Evolutionary conservation across 805 yeast species (phyloP).

Genomic region (Blastobotrys peoriensis): DNA sequence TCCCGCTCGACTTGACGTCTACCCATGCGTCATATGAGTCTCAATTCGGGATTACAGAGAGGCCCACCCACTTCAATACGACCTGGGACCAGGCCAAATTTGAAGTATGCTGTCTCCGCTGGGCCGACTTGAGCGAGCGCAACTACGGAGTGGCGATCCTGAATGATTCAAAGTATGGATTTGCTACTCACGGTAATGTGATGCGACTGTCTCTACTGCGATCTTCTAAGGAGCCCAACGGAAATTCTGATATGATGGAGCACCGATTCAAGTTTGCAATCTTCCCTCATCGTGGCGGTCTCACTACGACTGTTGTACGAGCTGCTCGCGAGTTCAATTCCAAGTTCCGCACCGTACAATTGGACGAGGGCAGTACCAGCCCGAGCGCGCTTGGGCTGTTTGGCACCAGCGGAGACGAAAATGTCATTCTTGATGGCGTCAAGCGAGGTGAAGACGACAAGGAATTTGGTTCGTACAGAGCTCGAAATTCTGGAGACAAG

Average conservation of each 20-base stretch:
- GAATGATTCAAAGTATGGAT: conserved; percentile 74
- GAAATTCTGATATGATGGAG: conserved; percentile 73
- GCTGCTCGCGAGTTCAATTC: conserved; percentile 62
- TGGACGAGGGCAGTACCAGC: conserved; percentile 19
- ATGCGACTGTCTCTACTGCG: conserved; percentile 71
- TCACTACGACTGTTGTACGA: conserved; percentile 53
- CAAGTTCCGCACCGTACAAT: conserved; percentile 10
- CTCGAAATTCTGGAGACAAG: conserved; percentile 38
- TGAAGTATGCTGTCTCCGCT: conserved; percentile 79
- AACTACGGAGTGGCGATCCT: conserved; percentile 70
- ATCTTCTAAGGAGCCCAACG: conserved; percentile 83
- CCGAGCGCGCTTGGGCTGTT: too few relatives aligned
- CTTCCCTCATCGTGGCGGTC: conserved; percentile 58
- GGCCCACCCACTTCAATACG: conserved; percentile 82
- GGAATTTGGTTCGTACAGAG: conserved; percentile 40
- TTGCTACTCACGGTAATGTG: conserved; percentile 70
- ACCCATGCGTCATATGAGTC: conserved; percentile 74
- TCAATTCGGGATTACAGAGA: conserved; percentile 71
- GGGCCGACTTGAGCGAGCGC: conserved; percentile 70
- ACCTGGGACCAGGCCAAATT: conserved; percentile 83
- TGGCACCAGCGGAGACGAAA: conserved; percentile 42
- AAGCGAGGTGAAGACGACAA: conserved; percentile 75
- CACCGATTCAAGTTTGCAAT: conserved; percentile 70
- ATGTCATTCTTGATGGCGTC: conserved; percentile 63
- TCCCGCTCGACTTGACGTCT: conserved; percentile 65